A percentile compares a stretch with the other conserved stretches of the same genome.
These are phyloP conservation scores for Eimeria acervulina DNA, from an alignment of 169 alveolate genomes.

Conservation along the genomic window DNA sequence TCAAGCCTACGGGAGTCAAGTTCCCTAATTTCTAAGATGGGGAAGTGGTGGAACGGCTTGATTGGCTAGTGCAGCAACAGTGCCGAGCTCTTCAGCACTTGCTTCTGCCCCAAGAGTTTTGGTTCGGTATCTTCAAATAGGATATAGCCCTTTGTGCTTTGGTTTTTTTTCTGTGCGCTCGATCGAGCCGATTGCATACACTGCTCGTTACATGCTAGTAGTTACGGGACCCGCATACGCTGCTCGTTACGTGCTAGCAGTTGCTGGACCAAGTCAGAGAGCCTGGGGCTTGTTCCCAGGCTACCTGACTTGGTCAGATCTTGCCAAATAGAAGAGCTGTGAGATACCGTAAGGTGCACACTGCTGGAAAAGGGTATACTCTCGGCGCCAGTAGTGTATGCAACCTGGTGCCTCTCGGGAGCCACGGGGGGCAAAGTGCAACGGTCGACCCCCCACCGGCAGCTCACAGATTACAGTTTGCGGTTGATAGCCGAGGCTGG, in stretches of 20 bases:
- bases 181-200: not conserved
- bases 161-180: not conserved
- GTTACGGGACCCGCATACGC: not conserved
- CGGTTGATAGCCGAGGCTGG: not conserved
- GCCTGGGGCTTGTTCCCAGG: too few species aligned
- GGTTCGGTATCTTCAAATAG: not conserved
- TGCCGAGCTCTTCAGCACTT: not conserved
- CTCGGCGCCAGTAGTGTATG: not conserved
- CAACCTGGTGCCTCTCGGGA: not conserved
- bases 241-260: not conserved
- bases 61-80: slow-evolving; percentile 42
- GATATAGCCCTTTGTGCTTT: not conserved
- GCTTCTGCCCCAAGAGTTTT: not conserved
- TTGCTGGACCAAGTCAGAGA: not conserved
- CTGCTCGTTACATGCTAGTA: not conserved
- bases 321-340: not conserved
- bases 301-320: not conserved
- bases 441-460: not conserved
- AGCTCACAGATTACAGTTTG: not conserved
- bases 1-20: slow-evolving; percentile 53
- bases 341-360: not conserved
- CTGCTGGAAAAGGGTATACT: not conserved
- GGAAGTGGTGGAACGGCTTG: slow-evolving; percentile 72
- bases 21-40: slow-evolving; percentile 64
- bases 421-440: not conserved